phyloP scores from a whole-genome alignment of 2,329 filamentous ascomycete genomes.

The Alternaria longipes region DNA sequence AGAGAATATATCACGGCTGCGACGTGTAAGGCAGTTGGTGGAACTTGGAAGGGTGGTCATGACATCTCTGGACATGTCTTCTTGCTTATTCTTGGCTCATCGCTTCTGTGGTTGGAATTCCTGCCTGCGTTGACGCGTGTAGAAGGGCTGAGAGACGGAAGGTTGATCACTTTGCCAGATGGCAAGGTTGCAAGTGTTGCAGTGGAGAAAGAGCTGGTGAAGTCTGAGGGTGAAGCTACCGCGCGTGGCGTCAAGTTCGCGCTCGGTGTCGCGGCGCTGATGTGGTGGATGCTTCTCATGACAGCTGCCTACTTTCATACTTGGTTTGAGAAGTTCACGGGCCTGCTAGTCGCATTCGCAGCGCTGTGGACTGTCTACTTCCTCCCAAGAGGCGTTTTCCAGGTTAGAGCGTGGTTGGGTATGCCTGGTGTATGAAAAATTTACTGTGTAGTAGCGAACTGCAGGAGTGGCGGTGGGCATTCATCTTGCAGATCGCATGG shows the following conservation, averaged over 20 bases:
- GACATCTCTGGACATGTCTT: conserved; percentile 98
- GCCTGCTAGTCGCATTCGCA: conserved; percentile 58
- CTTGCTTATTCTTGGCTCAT: conserved; percentile 83
- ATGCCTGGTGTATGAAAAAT: conserved; percentile 56
- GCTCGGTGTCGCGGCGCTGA: conserved; percentile 71
- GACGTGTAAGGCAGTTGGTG: conserved; percentile 83
- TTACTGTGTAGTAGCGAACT: not conserved
- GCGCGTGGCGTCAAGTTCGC: conserved; percentile 65
- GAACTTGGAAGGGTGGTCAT: conserved; percentile 89
- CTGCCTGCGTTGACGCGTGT: conserved; percentile 65
- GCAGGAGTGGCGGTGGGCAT: not conserved
- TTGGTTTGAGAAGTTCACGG: conserved; percentile 88
- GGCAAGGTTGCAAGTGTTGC: conserved; percentile 65
- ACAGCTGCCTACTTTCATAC: conserved; percentile 99
- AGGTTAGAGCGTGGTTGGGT: conserved; percentile 54
- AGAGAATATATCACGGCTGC: conserved; percentile 72
- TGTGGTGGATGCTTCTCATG: conserved; percentile 97
- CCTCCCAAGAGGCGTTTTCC: conserved; percentile 56
- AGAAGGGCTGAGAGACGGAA: conserved; percentile 65
- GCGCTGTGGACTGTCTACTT: conserved; percentile 60
- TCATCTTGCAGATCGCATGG: not conserved
- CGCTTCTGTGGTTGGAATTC: conserved; percentile 83
- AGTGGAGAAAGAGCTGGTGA: conserved; percentile 50
- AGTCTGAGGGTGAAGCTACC: conserved; percentile 51
- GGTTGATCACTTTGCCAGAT: conserved; percentile 71